Base-by-base conservation (phyloP, 257 asterid genomes). In the Lavandula angustifolia region DNA sequence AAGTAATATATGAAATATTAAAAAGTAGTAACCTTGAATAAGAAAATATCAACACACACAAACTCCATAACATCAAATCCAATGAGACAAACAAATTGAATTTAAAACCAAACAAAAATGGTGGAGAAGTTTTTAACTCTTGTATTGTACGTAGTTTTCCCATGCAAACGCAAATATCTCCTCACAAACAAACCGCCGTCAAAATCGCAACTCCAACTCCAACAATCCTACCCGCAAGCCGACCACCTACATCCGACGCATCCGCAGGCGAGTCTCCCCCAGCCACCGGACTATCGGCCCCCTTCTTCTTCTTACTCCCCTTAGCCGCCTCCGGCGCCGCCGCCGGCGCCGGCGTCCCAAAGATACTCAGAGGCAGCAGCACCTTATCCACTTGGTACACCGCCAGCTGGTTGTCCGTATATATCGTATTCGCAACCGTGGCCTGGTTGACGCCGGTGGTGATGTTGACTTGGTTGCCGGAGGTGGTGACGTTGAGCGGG, bases 321-420 rank as follows among this genome's bases (percentile, higher is more conserved):
- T 65, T 75, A 0, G 74, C 33, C 2, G 78, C 64, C 37, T 29
- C 47, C 11, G 91, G 89, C 0, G 84, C 69, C 7, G 83, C 82
- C 0, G 84, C 87, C 0, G 85, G 64, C 0, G 94, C 79, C 1
- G 96, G 92, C 9, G 96, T 12, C 3, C 87, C 98, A 27, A 92
- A 92, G 29, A 92, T 42, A 9, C 86, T 84, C 57, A 85, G 6
- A 5, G 98, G 98, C 8, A 83, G 96, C 52, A 91, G 88, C 40
- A 92, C 96, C 72, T 83, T 77, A 41, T 88, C 95, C 11, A 92
- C 89, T 42, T 88, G 87, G 49, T 92, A 88, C 40, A 92, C 87
- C 0, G 95, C 98, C 57, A 92, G 83, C 70, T 88, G 94, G 54
- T 40, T 59, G 46, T 92, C 95, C 1, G 89, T 66, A 64, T 86